Percentiles rank a stretch among this genome's conserved stretches.
These are phyloP conservation scores for Pythium oligandrum DNA, from an alignment of 352 stramenopile species.

Conservation along the genomic window DNA sequence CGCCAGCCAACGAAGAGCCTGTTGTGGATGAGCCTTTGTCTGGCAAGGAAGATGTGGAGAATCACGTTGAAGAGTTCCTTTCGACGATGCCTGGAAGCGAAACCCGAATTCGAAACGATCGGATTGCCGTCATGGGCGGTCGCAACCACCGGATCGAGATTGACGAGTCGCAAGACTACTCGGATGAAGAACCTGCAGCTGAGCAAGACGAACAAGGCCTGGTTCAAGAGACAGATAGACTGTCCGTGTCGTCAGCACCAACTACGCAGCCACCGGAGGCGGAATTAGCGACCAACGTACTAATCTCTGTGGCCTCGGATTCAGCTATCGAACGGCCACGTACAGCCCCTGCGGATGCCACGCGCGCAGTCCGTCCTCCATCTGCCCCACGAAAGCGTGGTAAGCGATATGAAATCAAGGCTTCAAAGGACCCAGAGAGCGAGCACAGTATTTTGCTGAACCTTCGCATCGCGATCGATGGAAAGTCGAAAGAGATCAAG, in stretches of 20 bases:
- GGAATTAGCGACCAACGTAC: no score
- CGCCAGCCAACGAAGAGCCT: conserved; percentile 2
- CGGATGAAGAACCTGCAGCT: conserved; percentile 20
- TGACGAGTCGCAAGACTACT: conserved; percentile 40
- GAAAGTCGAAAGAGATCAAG: conserved; percentile 95
- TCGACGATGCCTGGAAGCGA: conserved; percentile 87
- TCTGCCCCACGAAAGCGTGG: conserved; percentile 45
- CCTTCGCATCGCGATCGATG: conserved; percentile 85
- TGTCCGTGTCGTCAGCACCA: neutral
- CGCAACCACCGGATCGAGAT: conserved; percentile 85
- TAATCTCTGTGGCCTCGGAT: neutral
- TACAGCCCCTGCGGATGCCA: conserved; percentile 9
- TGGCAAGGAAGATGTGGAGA: conserved; percentile 36
- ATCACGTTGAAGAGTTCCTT: conserved; percentile 72
- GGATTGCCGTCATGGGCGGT: conserved; percentile 91
- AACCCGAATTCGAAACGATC: conserved; percentile 86
- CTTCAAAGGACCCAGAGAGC: conserved; percentile 73
- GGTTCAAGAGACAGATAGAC: conserved; percentile 1
- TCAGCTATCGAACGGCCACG: neutral
- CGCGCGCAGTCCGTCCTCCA: conserved; percentile 11
- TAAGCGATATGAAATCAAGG: conserved; percentile 82
- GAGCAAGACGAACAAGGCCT: conserved; percentile 6
- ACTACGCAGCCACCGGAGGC: neutral
- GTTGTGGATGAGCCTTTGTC: conserved; percentile 54
- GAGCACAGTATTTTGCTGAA: conserved; percentile 85